phyloP scores from a whole-genome alignment of 805 yeast species.

The Kluyveromyces siamensis region DNA sequence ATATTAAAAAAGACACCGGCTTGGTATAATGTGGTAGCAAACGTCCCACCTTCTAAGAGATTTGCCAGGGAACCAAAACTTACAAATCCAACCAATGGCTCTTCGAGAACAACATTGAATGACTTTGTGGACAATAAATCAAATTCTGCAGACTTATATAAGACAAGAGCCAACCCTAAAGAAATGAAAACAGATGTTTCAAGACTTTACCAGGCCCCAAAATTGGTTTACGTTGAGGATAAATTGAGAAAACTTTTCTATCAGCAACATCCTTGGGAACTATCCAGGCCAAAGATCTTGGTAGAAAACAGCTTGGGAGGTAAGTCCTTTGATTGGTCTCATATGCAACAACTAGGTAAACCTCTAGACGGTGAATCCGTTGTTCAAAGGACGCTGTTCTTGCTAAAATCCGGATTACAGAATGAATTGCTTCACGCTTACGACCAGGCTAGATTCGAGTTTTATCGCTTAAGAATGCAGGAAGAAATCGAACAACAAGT shows the following conservation, averaged over 20 bases:
- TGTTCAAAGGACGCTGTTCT: slow-evolving; percentile 60
- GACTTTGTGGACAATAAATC: slow-evolving; percentile 8
- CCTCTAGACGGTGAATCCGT: slow-evolving; percentile 86
- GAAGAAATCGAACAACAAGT: slow-evolving; percentile 68
- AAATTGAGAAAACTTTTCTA: slow-evolving; percentile 73
- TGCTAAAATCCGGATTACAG: slow-evolving; percentile 32
- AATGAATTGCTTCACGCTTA: slow-evolving; percentile 53
- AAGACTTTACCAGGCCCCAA: slow-evolving; percentile 21
- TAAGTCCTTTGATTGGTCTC: slow-evolving; percentile 69
- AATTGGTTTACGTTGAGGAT: slow-evolving; percentile 46
- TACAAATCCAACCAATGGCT: slow-evolving; percentile 17
- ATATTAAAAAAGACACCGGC: slow-evolving; percentile 66
- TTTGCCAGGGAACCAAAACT: slow-evolving; percentile 30
- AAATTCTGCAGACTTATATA: slow-evolving; percentile 20
- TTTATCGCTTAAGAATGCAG: slow-evolving; percentile 75
- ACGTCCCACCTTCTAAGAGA: slow-evolving; percentile 69
- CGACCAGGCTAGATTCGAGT: slow-evolving; percentile 80
- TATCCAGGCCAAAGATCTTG: slow-evolving; percentile 78
- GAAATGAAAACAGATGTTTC: slow-evolving; percentile 15
- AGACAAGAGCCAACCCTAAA: slow-evolving; percentile 23
- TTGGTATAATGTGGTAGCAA: slow-evolving; percentile 82
- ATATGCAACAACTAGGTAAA: slow-evolving; percentile 60
- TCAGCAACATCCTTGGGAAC: slow-evolving; percentile 96
- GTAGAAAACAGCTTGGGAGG: slow-evolving; percentile 60
- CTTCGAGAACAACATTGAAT: slow-evolving; percentile 11